Percentiles rank a stretch among this genome's conserved stretches.
phyloP scores from a whole-genome alignment of 257 asterid species.

The Ilex asprella region DNA sequence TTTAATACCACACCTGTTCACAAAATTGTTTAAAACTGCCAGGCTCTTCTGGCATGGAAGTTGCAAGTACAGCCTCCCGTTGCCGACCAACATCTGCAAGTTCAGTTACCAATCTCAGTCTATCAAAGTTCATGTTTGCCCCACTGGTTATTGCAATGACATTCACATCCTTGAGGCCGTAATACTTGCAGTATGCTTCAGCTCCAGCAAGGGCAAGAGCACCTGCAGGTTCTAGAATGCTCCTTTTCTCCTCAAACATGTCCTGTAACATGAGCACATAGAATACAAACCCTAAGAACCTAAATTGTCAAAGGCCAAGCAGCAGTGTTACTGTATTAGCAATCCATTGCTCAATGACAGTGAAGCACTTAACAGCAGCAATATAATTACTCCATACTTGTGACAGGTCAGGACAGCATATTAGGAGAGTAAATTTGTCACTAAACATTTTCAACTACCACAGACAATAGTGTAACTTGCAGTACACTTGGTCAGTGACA shows the following conservation, averaged over 20 bases:
- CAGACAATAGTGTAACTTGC: no score
- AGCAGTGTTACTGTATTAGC: no score
- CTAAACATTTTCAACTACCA: no score
- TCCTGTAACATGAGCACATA: conserved; percentile 32
- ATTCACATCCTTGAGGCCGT: conserved; percentile 67
- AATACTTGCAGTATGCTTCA: conserved; percentile 86
- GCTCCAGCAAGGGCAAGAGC: conserved; percentile 98
- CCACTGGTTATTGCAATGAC: conserved; percentile 91
- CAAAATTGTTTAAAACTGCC: conserved; percentile 72
- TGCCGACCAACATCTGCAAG: conserved; percentile 89
- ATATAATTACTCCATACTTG: no score
- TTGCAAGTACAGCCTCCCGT: conserved; percentile 81
- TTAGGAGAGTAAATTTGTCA: no score
- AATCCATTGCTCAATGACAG: no score
- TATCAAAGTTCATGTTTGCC: conserved; percentile 94
- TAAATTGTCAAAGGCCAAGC: no score
- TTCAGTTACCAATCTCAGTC: conserved; percentile 89
- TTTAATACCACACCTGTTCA: conserved; percentile 50
- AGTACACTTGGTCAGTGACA: no score
- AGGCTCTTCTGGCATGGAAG: conserved; percentile 70
- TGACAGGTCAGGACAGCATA: no score
- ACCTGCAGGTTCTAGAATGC: conserved; percentile 96
- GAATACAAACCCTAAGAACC: no score
- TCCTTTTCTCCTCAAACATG: conserved; percentile 98
- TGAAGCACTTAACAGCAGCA: no score